Conservation (phyloP, 768 basidiomycete species). For the Calocybe cyanea region DNA sequence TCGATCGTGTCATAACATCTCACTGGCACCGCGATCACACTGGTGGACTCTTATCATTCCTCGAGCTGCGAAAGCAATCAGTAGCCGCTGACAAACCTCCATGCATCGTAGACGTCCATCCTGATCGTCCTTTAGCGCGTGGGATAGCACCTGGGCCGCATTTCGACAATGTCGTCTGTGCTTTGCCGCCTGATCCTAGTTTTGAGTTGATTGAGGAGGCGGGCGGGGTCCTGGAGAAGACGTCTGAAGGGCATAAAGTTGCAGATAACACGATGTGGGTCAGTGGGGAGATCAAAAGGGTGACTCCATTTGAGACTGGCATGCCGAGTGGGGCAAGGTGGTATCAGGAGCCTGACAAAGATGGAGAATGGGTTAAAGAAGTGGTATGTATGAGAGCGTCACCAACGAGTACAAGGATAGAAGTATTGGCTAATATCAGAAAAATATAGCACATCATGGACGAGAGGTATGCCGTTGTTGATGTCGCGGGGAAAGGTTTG, state of each 20-base stretch:
- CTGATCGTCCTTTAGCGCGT: slow-evolving; percentile 66
- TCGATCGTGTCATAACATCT: slow-evolving; percentile 67
- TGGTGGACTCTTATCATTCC: slow-evolving; percentile 67
- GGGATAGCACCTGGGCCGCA: slow-evolving; percentile 69
- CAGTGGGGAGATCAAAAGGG: slow-evolving; percentile 76
- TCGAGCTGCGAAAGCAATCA: slow-evolving; percentile 40
- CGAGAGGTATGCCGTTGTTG: slow-evolving; percentile 73
- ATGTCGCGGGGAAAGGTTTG: slow-evolving; percentile 78
- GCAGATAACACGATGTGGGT: slow-evolving; percentile 65
- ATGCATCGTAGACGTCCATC: slow-evolving; percentile 72
- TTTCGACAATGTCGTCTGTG: slow-evolving; percentile 51
- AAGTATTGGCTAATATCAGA: too few species aligned
- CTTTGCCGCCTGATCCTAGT: slow-evolving; percentile 67
- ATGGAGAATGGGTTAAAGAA: slow-evolving; percentile 50
- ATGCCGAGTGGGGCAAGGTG: slow-evolving; percentile 67
- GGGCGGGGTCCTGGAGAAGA: slow-evolving; percentile 55
- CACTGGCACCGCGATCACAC: slow-evolving; percentile 81
- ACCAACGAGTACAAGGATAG: background rate
- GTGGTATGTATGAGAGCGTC: slow-evolving; percentile 32
- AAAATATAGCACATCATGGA: slow-evolving; percentile 69
- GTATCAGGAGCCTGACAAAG: slow-evolving; percentile 30
- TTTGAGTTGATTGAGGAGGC: slow-evolving; percentile 57
- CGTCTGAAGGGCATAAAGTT: slow-evolving; percentile 59
- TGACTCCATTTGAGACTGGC: slow-evolving; percentile 66
- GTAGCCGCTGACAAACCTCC: slow-evolving; percentile 16